Evolutionary conservation across 2,329 filamentous ascomycete genomes (phyloP).

Genomic region (Fusarium mangiferae): DNA sequence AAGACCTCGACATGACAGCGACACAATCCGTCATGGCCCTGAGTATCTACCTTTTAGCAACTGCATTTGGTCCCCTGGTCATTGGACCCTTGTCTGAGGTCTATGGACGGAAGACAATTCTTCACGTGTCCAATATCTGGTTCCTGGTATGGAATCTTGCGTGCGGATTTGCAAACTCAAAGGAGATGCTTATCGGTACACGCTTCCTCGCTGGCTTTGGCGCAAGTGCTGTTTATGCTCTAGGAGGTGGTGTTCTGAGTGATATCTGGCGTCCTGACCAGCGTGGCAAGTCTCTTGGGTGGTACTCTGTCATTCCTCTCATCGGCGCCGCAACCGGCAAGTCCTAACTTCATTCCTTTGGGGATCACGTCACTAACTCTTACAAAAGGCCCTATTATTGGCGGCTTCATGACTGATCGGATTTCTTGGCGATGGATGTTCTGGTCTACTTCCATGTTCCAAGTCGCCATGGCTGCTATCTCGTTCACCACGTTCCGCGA

Average conservation of each 20-base stretch:
- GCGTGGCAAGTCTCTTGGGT: conserved; percentile 53
- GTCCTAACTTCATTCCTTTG: rapidly evolving
- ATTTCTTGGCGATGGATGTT: conserved; percentile 59
- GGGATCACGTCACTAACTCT: not conserved
- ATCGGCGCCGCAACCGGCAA: conserved; percentile 52
- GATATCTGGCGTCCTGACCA: conserved; percentile 60
- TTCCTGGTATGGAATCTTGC: conserved; percentile 62
- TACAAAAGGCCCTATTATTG: conserved; percentile 49
- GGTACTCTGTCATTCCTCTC: conserved; percentile 53
- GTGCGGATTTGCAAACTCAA: conserved; percentile 54
- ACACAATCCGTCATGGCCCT: conserved; percentile 59
- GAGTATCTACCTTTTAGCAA: conserved; percentile 56
- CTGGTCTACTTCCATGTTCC: conserved; percentile 56
- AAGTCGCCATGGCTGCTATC: conserved; percentile 49
- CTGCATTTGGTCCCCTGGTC: conserved; percentile 56
- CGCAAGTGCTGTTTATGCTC: conserved; percentile 56
- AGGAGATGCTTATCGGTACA: conserved; percentile 54
- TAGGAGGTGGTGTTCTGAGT: conserved; percentile 58
- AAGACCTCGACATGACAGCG: conserved; percentile 61
- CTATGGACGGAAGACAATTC: conserved; percentile 55
- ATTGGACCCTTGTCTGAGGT: conserved; percentile 60
- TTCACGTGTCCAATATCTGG: conserved; percentile 58
- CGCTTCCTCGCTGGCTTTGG: conserved; percentile 61
- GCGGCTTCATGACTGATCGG: conserved; percentile 51
- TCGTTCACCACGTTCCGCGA: conserved; percentile 51